phyloP scores from a whole-genome alignment of 2,329 filamentous ascomycete genomes.

The Talaromyces marneffei region DNA sequence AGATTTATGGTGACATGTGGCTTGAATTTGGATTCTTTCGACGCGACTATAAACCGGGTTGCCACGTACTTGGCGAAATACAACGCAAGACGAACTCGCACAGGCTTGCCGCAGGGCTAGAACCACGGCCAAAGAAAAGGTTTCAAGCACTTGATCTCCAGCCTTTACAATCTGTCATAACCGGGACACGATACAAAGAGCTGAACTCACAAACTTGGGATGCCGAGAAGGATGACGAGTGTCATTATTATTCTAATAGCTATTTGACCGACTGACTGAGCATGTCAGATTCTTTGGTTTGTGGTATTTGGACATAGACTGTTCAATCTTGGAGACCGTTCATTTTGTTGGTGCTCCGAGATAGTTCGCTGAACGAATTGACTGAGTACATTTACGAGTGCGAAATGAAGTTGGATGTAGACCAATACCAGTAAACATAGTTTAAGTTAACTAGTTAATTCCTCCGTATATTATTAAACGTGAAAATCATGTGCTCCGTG shows the following conservation, averaged over 20 bases:
- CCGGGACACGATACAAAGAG: not conserved
- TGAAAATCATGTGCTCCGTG: not conserved
- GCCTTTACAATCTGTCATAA: not conserved
- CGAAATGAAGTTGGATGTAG: not conserved
- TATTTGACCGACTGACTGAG: not conserved
- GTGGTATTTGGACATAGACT: not conserved
- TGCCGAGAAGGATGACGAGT: not conserved
- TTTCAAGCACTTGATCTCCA: not conserved
- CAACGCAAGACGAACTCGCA: not conserved
- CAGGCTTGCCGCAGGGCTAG: not conserved
- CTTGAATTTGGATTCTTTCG: not conserved
- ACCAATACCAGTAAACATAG: not conserved
- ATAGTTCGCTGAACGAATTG: not conserved
- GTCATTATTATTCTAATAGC: too few relatives aligned
- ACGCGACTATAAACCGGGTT: not conserved
- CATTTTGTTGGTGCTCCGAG: not conserved
- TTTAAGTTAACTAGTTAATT: too few relatives aligned
- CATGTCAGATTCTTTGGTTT: not conserved
- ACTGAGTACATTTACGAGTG: not conserved
- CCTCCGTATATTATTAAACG: too few relatives aligned
- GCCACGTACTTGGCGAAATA: not conserved
- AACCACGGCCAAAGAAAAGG: not conserved
- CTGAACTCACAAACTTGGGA: not conserved
- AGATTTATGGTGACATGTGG: not conserved
- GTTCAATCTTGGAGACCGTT: not conserved